Evolutionary conservation across 495 filamentous ascomycete genomes (phyloP).

Genomic region (Polyplosphaeria fusca): DNA sequence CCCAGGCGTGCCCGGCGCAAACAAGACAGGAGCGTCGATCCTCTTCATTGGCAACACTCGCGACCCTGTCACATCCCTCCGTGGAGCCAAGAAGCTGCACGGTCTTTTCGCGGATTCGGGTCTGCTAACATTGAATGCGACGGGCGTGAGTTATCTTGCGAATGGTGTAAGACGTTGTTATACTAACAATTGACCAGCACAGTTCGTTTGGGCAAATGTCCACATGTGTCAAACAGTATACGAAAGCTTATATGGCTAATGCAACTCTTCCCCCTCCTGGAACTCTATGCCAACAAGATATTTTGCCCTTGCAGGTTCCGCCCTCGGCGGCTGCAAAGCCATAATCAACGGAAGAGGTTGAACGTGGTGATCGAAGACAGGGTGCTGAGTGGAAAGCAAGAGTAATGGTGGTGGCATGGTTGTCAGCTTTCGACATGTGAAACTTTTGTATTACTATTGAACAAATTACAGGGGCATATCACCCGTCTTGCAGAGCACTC

Average conservation of each 20-base stretch:
- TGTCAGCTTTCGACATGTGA: too few relatives aligned
- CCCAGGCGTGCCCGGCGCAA: neutral
- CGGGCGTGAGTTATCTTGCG: too few relatives aligned
- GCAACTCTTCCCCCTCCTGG: neutral
- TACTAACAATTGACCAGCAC: too few relatives aligned
- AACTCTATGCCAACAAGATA: neutral
- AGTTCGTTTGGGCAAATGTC: neutral
- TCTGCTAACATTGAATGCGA: neutral
- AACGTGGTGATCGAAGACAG: neutral
- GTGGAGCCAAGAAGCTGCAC: neutral
- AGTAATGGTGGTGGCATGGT: too few relatives aligned
- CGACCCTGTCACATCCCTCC: conserved; percentile 12
- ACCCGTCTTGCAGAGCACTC: too few relatives aligned
- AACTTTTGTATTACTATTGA: too few relatives aligned
- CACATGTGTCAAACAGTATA: neutral
- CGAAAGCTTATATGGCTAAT: neutral
- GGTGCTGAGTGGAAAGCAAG: too few relatives aligned
- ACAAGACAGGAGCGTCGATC: conserved; percentile 1
- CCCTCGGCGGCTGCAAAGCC: neutral
- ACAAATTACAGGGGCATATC: too few relatives aligned
- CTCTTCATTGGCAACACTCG: conserved; percentile 1
- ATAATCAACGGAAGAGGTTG: neutral
- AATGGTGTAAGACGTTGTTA: too few relatives aligned
- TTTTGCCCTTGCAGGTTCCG: neutral
- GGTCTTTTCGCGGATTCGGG: neutral